Conservation (phyloP, 805 yeast genomes). For the Candida parachauliodes region DNA sequence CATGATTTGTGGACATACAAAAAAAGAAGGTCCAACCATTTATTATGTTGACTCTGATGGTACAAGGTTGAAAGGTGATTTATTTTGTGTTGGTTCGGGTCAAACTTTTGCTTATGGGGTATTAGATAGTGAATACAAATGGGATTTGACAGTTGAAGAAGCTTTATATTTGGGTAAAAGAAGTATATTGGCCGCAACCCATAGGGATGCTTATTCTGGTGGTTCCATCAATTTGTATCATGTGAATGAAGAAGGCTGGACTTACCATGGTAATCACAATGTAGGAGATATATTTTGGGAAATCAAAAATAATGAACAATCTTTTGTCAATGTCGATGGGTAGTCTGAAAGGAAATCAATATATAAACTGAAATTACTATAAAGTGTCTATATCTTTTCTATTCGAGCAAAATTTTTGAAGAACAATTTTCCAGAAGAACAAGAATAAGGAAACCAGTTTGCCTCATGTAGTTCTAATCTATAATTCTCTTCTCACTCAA, state of each 20-base stretch:
- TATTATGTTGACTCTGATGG: constrained; percentile 98
- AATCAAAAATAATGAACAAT: constrained; percentile 79
- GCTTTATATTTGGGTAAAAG: constrained; percentile 93
- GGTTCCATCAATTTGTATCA: constrained; percentile 93
- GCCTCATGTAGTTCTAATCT: no score
- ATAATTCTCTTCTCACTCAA: no score
- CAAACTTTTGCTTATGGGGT: constrained; percentile 99
- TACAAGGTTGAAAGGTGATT: constrained; percentile 87
- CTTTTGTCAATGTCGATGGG: constrained; percentile 77
- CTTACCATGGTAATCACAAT: constrained; percentile 90
- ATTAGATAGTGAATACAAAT: constrained; percentile 82
- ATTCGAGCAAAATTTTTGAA: no score
- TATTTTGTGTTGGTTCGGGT: constrained; percentile 98
- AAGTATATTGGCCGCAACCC: constrained; percentile 95
- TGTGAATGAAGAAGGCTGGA: constrained; percentile 92
- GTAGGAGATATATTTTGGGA: constrained; percentile 92
- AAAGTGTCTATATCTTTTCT: no score
- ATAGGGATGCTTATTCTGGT: constrained; percentile 97
- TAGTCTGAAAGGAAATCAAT: constrained; percentile 15
- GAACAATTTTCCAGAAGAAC: no score
- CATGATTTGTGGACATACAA: constrained; percentile 96
- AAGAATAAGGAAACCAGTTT: no score
- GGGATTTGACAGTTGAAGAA: constrained; percentile 92
- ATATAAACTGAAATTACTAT: not conserved
- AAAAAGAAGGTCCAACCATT: constrained; percentile 92